phyloP scores from a whole-genome alignment of 345 rosid genomes.

The Laguncularia racemosa region DNA sequence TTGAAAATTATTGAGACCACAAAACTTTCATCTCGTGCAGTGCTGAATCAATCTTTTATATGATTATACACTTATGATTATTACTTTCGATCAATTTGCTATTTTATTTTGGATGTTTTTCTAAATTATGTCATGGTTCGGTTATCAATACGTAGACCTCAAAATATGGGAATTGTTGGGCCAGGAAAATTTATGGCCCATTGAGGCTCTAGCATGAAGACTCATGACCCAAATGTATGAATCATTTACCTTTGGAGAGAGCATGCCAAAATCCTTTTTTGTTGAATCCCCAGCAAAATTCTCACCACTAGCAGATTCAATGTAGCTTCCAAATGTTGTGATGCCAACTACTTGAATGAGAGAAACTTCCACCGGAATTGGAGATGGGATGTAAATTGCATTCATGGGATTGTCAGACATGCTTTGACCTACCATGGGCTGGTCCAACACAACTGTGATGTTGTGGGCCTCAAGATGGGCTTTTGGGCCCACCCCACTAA shows the following conservation, averaged over 20 bases:
- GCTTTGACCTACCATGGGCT: conserved; percentile 39
- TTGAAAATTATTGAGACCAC: no score
- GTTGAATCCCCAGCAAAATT: conserved; percentile 8
- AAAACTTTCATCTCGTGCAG: no score
- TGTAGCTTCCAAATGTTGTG: conserved; percentile 23
- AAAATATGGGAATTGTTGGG: no score
- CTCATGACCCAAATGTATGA: not conserved
- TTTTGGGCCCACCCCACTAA: conserved; percentile 36
- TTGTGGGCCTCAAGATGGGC: conserved; percentile 18
- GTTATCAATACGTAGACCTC: no score
- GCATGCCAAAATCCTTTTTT: conserved; percentile 18
- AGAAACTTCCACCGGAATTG: conserved; percentile 32
- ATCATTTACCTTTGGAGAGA: conserved; percentile 22
- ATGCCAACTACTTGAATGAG: conserved; percentile 40
- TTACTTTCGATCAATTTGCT: no score
- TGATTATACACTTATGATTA: no score
- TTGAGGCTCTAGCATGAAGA: no score
- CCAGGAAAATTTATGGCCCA: no score
- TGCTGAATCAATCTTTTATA: no score
- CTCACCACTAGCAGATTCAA: conserved; percentile 32
- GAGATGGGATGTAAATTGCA: conserved; percentile 28
- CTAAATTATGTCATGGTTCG: no score
- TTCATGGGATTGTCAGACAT: conserved; percentile 49
- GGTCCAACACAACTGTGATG: conserved; percentile 25
- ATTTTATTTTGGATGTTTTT: no score